Evolutionary conservation across 2,329 filamentous ascomycete genomes (phyloP).

Genomic region (Nemania bipapillata): DNA sequence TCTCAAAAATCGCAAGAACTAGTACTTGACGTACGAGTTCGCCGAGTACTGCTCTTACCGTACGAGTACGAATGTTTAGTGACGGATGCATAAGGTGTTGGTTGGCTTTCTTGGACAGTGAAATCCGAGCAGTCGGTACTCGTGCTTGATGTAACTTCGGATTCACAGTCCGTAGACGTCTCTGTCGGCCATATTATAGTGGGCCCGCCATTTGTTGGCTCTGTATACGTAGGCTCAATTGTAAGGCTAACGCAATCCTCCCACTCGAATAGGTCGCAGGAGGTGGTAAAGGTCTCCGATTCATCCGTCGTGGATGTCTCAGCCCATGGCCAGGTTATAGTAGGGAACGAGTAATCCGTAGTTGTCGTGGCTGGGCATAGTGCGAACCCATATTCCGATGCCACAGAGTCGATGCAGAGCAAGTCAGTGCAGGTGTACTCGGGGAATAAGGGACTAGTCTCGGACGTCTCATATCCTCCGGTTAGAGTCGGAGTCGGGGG

Average conservation of each 20-base stretch:
- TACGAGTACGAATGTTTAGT: slow-evolving; percentile 33
- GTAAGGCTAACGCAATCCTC: neutral
- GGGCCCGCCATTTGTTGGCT: slow-evolving; percentile 5
- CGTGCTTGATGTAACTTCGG: neutral
- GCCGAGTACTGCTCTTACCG: slow-evolving; percentile 9
- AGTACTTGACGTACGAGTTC: slow-evolving; percentile 10
- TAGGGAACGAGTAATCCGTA: neutral
- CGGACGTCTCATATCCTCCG: slow-evolving; percentile 29
- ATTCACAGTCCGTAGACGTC: slow-evolving; percentile 26
- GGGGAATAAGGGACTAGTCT: slow-evolving; percentile 18
- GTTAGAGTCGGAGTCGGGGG: slow-evolving; percentile 26
- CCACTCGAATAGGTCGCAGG: slow-evolving; percentile 24
- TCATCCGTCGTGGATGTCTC: slow-evolving; percentile 2
- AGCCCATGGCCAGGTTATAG: neutral
- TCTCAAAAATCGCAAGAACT: slow-evolving; percentile 26
- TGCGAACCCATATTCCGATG: slow-evolving; percentile 25
- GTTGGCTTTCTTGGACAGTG: neutral
- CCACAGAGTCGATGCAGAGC: slow-evolving; percentile 33
- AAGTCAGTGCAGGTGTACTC: slow-evolving; percentile 33
- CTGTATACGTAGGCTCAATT: neutral
- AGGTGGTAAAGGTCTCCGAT: neutral
- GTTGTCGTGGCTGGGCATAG: slow-evolving; percentile 20
- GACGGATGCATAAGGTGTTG: neutral
- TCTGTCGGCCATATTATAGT: neutral
- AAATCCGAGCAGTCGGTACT: neutral